Evolutionary conservation across 192 early-diverging fungal species (phyloP), one percentile per base, ranked within the genome.

Genomic region (Thoreauomyces humboldtii): DNA sequence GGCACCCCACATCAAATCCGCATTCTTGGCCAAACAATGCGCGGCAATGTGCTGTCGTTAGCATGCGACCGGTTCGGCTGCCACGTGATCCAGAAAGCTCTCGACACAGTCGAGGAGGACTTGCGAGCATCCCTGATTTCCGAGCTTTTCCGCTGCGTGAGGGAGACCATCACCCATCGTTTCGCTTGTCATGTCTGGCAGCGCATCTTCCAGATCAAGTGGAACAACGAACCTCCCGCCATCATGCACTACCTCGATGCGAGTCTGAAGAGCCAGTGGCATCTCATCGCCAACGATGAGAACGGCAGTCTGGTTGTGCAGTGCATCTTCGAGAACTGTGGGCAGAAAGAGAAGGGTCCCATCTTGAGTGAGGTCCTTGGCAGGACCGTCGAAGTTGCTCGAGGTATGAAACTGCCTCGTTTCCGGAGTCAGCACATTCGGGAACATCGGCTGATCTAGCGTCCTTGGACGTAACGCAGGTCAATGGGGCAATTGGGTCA

Each of bases 401-500:
- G 82, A 69, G 85, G 77, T 78, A 41, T 4, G 47, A 31, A 28
- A 41, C n/a, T n/a, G n/a, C n/a, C n/a, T n/a, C n/a, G n/a, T n/a
- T n/a, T n/a, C n/a, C n/a, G n/a, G n/a, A n/a, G n/a, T n/a, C n/a
- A n/a, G n/a, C n/a, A n/a, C n/a, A n/a, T n/a, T n/a, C n/a, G n/a
- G n/a, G 38, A 41, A 9, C 38, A 41, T 41, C 11, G 9, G 38
- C 38, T 41, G 38, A 41, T 41, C 50, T 28, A 17, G 5, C 17
- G 38, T 41, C 31, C 35, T 38, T 45, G 6, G 36, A 19, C 38
- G 36, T 19, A 19, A 14, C 38, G 0, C 35, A 73, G 80, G 88
- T 12, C 89, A 90, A 66, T 90, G 89, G 89, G 89, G 89, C 15
- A 90, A 90, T 69, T 90, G 89, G 89, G 89, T 90, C 2, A 88